Evolutionary conservation across 495 filamentous ascomycete species (phyloP).

Genomic region (Echria macrotheca): DNA sequence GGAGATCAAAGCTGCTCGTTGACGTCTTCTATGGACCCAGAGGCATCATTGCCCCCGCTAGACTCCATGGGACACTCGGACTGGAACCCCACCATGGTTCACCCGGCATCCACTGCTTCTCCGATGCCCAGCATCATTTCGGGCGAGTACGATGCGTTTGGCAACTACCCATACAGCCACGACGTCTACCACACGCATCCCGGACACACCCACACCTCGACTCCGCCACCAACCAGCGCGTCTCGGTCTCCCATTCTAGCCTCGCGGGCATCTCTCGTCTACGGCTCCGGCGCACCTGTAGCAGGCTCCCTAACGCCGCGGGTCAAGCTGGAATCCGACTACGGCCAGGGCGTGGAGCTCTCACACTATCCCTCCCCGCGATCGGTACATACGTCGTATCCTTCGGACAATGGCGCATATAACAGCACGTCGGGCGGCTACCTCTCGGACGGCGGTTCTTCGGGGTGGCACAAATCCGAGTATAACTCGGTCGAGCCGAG

Average conservation of each 20-base stretch:
- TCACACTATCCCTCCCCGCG: slow-evolving; percentile 46
- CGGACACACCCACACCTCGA: slow-evolving; percentile 36
- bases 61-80: slow-evolving; percentile 40
- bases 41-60: slow-evolving; percentile 36
- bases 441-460: slow-evolving; percentile 41
- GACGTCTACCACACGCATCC: slow-evolving; percentile 45
- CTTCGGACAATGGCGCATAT: slow-evolving; percentile 34
- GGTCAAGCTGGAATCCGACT: slow-evolving; percentile 51
- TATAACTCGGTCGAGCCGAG: slow-evolving; percentile 33
- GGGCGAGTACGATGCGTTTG: slow-evolving; percentile 49
- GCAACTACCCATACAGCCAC: slow-evolving; percentile 43
- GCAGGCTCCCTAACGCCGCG: slow-evolving; percentile 38
- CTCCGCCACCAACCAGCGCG: slow-evolving; percentile 35
- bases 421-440: slow-evolving; percentile 39
- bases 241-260: slow-evolving; percentile 38
- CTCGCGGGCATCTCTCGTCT: slow-evolving; percentile 31
- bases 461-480: slow-evolving; percentile 46
- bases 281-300: slow-evolving; percentile 32
- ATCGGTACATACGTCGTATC: slow-evolving; percentile 37
- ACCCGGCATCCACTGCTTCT: slow-evolving; percentile 34
- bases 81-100: slow-evolving; percentile 36
- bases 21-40: slow-evolving; percentile 34
- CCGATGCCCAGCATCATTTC: slow-evolving; percentile 45
- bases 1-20: slow-evolving; percentile 37
- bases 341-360: slow-evolving; percentile 33